Evolutionary conservation across 2,329 filamentous ascomycete species (phyloP).

Genomic region (Nigrospora osmanthi): DNA sequence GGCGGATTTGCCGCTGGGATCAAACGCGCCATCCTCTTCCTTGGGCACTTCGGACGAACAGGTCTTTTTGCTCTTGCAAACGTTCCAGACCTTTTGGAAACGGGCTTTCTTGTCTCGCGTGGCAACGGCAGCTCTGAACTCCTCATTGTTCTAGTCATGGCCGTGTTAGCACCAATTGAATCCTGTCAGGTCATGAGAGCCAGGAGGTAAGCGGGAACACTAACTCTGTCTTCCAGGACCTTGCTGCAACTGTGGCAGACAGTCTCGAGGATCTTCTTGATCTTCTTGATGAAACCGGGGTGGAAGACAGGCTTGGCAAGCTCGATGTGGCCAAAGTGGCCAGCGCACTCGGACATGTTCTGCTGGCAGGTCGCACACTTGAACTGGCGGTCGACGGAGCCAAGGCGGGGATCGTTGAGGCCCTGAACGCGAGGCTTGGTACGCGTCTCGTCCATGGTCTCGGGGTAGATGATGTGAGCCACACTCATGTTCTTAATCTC

Average conservation of each 20-base stretch:
- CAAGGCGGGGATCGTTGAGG: slow-evolving; percentile 90
- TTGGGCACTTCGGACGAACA: slow-evolving; percentile 77
- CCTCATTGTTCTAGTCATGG: slow-evolving; percentile 67
- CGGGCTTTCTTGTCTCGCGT: slow-evolving; percentile 89
- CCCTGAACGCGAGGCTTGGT: slow-evolving; percentile 85
- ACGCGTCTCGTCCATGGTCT: slow-evolving; percentile 97
- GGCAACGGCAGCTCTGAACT: slow-evolving; percentile 73
- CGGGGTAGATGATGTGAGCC: slow-evolving; percentile 91
- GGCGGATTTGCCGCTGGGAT: slow-evolving; percentile 45
- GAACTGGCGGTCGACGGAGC: slow-evolving; percentile 91
- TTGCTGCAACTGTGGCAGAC: slow-evolving; percentile 99
- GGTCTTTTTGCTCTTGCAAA: slow-evolving; percentile 80
- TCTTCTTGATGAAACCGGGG: slow-evolving; percentile 92
- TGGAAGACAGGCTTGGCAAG: slow-evolving; percentile 95
- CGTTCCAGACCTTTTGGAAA: slow-evolving; percentile 85
- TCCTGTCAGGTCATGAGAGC: slow-evolving; percentile 33
- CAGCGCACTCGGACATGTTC: slow-evolving; percentile 90
- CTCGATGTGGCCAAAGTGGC: slow-evolving; percentile 98
- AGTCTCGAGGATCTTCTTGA: slow-evolving; percentile 98
- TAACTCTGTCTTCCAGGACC: slow-evolving; percentile 95
- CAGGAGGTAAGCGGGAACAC: slow-evolving; percentile 54
- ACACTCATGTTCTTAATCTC: slow-evolving; percentile 99
- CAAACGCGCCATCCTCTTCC: slow-evolving; percentile 61
- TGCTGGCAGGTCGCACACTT: slow-evolving; percentile 96
- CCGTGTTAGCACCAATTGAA: slow-evolving; percentile 52